Base-by-base conservation (phyloP, 2,329 filamentous ascomycete species). In the Dothideomycetes sp. region DNA sequence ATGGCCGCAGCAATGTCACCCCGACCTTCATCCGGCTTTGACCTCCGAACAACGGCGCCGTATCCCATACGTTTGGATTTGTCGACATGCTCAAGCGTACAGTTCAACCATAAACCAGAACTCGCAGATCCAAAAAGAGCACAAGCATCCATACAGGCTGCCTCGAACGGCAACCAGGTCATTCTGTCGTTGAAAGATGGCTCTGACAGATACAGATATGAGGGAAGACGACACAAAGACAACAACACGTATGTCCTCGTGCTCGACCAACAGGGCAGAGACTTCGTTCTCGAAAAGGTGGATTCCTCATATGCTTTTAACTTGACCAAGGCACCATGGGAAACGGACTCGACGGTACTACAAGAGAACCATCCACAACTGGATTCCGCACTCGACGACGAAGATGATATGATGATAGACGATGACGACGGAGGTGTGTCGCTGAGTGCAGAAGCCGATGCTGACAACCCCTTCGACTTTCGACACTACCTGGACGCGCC, bases 231-330 rank as follows among this genome's bases (percentile, higher is more conserved):
- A 30, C 57, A 49, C 3, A 50, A 80, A 5, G 67, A 70, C 15
- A 78, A 77, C 39, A 78, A 89, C 53, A 80, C 73, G 43, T 91
- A 91, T 50, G 78, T 93, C 17, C 71, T 95, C 40, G 74, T 89
- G 44, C 91, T 89, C 55, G 84, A 94, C 59, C 71, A 80, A 7
- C 67, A 70, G 13, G 78, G 76, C 38, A 78, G 89, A 54, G 80
- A 74, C 42, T 91, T 91, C 50, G 78, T 91, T 19, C 71, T 95
- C 41, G 86, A 95, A 64, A 78, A 78, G 37, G 68, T 95, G 41
- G 77, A 85, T 56, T 82, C 80, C n/a, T 79, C 80, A 27, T 82
- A 94, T 62, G 80, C 85, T 54, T 88, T 94, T 80, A 95, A 94
- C 60, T 64, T 94, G 40, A 78, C 75, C 38, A 76, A 73, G 41